A percentile compares a stretch with the other conserved stretches of the same genome.
phyloP scores from a whole-genome alignment of 2,329 filamentous ascomycete genomes.

The Phaeosphaeriaceae sp. region DNA sequence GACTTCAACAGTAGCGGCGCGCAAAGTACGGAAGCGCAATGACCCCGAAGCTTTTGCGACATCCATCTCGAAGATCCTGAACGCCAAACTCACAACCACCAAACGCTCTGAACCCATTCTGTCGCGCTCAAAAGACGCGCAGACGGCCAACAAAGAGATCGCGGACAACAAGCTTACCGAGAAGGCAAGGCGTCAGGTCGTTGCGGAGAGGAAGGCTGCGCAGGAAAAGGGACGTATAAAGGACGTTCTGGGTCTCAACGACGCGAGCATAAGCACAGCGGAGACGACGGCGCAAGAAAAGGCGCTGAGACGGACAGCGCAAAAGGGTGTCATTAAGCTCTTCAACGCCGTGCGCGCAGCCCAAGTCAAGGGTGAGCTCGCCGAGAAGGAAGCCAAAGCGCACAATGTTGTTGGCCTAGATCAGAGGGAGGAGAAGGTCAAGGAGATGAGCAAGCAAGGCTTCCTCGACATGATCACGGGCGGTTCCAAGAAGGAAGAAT shows the following conservation, averaged over 20 bases:
- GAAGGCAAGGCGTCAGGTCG: conserved; percentile 79
- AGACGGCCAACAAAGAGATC: conserved; percentile 73
- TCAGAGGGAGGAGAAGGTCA: conserved; percentile 84
- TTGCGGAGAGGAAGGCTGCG: conserved; percentile 79
- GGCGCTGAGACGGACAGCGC: conserved; percentile 82
- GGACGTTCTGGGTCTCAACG: conserved; percentile 76
- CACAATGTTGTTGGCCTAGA: conserved; percentile 79
- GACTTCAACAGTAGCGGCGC: conserved; percentile 38
- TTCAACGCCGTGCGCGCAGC: conserved; percentile 95
- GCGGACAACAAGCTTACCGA: conserved; percentile 80
- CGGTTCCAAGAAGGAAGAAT: conserved; percentile 53
- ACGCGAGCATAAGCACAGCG: conserved; percentile 57
- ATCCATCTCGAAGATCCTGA: conserved; percentile 90
- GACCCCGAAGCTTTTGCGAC: conserved; percentile 91
- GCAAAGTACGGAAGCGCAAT: conserved; percentile 79
- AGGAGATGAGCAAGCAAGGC: conserved; percentile 96
- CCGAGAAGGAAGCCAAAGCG: conserved; percentile 71
- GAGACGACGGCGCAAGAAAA: conserved; percentile 74
- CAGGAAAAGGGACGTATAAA: conserved; percentile 86
- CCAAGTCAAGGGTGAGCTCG: conserved; percentile 85
- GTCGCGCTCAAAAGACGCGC: conserved; percentile 77
- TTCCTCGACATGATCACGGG: conserved; percentile 87
- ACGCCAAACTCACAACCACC: conserved; percentile 82
- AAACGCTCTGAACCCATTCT: conserved; percentile 91
- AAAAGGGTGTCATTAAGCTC: conserved; percentile 91